Conservation (phyloP, 305 asterid genomes). For the Solanum hybrid region DNA sequence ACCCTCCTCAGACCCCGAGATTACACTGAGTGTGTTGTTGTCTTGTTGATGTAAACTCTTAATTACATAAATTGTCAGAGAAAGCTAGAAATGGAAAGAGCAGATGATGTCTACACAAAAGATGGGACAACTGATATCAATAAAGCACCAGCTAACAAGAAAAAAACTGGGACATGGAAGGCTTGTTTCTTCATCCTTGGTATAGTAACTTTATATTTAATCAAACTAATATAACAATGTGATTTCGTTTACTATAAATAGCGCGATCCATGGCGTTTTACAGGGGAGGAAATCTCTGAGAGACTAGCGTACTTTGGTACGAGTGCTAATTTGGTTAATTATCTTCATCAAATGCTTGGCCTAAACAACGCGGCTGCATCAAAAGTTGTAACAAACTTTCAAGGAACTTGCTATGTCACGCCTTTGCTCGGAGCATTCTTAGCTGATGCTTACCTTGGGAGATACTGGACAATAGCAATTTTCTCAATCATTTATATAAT, state of each 20-base stretch:
- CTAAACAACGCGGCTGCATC: conserved; percentile 14
- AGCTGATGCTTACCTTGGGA: conserved; percentile 21
- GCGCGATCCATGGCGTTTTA: not conserved
- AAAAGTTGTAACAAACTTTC: conserved; percentile 20
- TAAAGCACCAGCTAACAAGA: conserved; percentile 11
- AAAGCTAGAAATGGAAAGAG: conserved; percentile 1
- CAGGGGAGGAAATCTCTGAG: conserved; percentile 23
- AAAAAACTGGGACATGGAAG: conserved; percentile 20
- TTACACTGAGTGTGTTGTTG: not conserved
- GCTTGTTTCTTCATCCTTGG: conserved; percentile 25
- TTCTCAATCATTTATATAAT: conserved; percentile 19
- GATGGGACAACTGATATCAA: conserved; percentile 17
- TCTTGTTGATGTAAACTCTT: not conserved
- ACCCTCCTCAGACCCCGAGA: not conserved
- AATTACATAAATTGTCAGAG: not conserved
- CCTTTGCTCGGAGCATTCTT: conserved; percentile 22
- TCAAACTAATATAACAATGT: not conserved
- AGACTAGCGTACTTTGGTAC: conserved; percentile 23
- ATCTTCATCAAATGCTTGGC: conserved; percentile 9
- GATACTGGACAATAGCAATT: conserved; percentile 26
- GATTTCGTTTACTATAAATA: not conserved
- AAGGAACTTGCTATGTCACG: conserved; percentile 22
- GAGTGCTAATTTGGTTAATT: conserved; percentile 20
- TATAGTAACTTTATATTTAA: not conserved
- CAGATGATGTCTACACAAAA: conserved; percentile 6